A percentile compares a stretch with the other conserved stretches of the same genome.
These are phyloP conservation scores for Komagataella phaffii DNA, from an alignment of 805 yeast genomes.

Conservation along the genomic window DNA sequence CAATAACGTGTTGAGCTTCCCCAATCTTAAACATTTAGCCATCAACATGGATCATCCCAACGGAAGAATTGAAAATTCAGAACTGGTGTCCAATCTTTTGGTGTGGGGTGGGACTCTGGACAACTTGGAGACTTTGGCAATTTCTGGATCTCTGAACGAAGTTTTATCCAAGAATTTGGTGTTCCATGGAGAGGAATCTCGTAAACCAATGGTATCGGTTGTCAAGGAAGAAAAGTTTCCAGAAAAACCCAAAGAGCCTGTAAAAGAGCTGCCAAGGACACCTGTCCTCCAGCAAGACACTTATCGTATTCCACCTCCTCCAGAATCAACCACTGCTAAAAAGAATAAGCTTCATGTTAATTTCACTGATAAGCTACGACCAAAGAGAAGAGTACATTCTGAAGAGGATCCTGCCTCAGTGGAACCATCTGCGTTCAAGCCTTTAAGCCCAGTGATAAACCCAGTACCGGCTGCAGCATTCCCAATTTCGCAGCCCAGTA, in stretches of 20 bases:
- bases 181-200: neutral
- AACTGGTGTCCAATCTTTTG: slow-evolving; percentile 1
- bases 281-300: neutral
- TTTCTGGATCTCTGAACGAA: neutral
- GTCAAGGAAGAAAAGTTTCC: neutral
- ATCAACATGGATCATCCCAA: slow-evolving; percentile 1
- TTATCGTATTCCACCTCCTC: neutral
- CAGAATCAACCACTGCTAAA: neutral
- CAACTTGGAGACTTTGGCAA: slow-evolving; percentile 1
- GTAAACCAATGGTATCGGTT: neutral
- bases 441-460: neutral
- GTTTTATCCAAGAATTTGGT: neutral
- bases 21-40: slow-evolving; percentile 3
- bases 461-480: neutral
- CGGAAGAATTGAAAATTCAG: neutral
- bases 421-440: neutral
- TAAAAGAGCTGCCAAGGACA: neutral
- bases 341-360: neutral
- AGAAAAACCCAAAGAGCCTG: neutral
- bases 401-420: neutral
- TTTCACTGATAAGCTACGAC: neutral
- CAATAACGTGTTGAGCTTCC: slow-evolving; percentile 3
- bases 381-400: neutral
- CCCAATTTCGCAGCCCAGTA: neutral
- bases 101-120: slow-evolving; percentile 2